These are phyloP conservation scores for Phlebopus sp. DNA, from an alignment of 1,284 basidiomycete genomes.

Conservation along the genomic window DNA sequence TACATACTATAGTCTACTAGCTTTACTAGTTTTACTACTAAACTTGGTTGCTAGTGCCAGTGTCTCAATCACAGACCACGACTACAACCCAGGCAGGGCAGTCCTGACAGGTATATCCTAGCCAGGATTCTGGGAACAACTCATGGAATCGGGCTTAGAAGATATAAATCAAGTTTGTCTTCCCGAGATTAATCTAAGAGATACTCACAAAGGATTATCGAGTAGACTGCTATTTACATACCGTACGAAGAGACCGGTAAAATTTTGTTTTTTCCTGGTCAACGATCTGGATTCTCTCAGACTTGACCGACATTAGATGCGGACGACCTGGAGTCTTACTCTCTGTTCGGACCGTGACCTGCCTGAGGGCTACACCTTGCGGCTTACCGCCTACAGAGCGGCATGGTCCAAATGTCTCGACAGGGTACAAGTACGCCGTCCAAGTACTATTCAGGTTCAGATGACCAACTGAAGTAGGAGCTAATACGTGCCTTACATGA, in stretches of 20 bases:
- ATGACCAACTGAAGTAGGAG: conserved; percentile 30
- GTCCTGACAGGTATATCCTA: too few species aligned
- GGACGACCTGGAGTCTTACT: conserved; percentile 14
- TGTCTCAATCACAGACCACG: not conserved
- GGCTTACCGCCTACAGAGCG: conserved; percentile 44
- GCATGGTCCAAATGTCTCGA: conserved; percentile 51
- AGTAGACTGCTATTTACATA: conserved; percentile 35
- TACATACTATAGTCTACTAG: too few species aligned
- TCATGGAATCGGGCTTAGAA: conserved; percentile 25
- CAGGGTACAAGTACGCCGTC: conserved; percentile 42
- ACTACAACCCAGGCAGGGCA: not conserved
- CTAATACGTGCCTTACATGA: conserved; percentile 44
- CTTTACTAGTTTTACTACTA: too few species aligned
- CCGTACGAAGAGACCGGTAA: conserved; percentile 30
- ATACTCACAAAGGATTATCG: conserved; percentile 7
- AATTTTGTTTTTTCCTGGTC: not conserved
- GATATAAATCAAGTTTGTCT: conserved; percentile 28
- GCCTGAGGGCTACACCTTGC: conserved; percentile 38
- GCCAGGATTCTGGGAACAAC: not conserved
- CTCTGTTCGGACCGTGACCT: conserved; percentile 37
- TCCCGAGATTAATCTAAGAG: not conserved
- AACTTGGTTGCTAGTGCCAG: too few species aligned
- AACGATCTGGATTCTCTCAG: not conserved
- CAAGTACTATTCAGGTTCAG: not conserved
- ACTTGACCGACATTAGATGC: conserved; percentile 12